Conservation (phyloP, 2,329 filamentous ascomycete genomes). For the Ceratocystis colombiana region DNA sequence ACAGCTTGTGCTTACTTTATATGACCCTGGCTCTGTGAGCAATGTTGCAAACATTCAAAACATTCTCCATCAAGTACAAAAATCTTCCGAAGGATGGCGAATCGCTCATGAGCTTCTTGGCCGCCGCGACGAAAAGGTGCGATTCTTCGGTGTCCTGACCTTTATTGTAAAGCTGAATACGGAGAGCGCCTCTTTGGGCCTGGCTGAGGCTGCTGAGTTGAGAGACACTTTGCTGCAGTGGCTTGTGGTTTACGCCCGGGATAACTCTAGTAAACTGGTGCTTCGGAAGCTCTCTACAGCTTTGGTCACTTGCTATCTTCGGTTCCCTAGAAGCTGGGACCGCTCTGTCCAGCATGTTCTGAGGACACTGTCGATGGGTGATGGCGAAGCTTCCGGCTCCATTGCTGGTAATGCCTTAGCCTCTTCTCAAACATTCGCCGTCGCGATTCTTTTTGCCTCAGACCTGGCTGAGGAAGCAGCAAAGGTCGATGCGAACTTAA, state of each 20-base stretch:
- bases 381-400: constrained; percentile 3
- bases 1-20: constrained; percentile 44
- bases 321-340: constrained; percentile 58
- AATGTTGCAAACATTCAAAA: constrained; percentile 51
- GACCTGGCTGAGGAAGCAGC: constrained; percentile 54
- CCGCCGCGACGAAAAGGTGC: constrained; percentile 61
- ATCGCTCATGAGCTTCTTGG: constrained; percentile 66
- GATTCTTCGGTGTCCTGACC: constrained; percentile 87
- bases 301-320: constrained; percentile 63
- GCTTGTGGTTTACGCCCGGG: constrained; percentile 46
- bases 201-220: constrained; percentile 49
- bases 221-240: constrained; percentile 52
- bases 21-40: constrained; percentile 42
- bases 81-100: constrained; percentile 72
- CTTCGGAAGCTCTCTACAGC: constrained; percentile 68
- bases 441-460: constrained; percentile 24
- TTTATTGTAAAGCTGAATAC: constrained; percentile 90
- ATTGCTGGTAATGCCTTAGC: neutral
- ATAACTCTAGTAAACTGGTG: constrained; percentile 49
- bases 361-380: constrained; percentile 33
- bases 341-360: constrained; percentile 54
- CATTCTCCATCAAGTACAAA: constrained; percentile 67
- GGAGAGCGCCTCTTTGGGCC: constrained; percentile 52
- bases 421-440: constrained; percentile 15
- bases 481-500: constrained; percentile 54